Conservation (phyloP, 202 grass and related monocot genomes). For the Alloteropsis angusta region DNA sequence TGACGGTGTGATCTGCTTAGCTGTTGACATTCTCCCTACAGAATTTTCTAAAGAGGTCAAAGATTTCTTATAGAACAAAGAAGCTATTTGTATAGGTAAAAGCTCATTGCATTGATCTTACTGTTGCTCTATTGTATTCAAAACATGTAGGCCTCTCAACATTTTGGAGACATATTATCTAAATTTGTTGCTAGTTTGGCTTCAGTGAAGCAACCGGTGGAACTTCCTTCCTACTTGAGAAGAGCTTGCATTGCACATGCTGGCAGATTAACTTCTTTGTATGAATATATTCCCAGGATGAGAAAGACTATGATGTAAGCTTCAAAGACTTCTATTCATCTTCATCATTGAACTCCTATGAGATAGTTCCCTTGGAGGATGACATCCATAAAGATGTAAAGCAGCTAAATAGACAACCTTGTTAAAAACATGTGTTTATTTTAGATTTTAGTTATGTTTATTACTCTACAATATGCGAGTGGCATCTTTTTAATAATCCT, state of each 20-base stretch:
- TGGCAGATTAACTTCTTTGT: conserved; percentile 71
- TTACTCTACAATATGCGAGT: neutral
- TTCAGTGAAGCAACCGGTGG: conserved; percentile 43
- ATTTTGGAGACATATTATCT: conserved; percentile 93
- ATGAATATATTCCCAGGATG: conserved; percentile 92
- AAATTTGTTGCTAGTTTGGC: conserved; percentile 68
- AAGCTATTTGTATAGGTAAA: neutral
- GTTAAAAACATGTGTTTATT: neutral
- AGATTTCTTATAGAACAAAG: neutral
- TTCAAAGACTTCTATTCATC: conserved; percentile 24
- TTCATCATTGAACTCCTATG: neutral
- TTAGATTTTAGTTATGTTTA: neutral
- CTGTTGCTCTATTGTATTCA: neutral
- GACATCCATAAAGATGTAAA: neutral
- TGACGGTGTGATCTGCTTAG: conserved; percentile 77
- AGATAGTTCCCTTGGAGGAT: neutral
- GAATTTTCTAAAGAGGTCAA: conserved; percentile 90
- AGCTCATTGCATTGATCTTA: neutral
- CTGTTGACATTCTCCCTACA: conserved; percentile 93
- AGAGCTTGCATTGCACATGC: conserved; percentile 81
- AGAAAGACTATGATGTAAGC: conserved; percentile 75
- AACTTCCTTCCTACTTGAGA: conserved; percentile 78
- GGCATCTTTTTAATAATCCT: neutral
- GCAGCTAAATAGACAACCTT: neutral
- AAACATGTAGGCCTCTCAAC: conserved; percentile 72